These are phyloP conservation scores for Juglanconis sp. DNA, from an alignment of 2,329 filamentous ascomycete genomes.

Conservation along the genomic window DNA sequence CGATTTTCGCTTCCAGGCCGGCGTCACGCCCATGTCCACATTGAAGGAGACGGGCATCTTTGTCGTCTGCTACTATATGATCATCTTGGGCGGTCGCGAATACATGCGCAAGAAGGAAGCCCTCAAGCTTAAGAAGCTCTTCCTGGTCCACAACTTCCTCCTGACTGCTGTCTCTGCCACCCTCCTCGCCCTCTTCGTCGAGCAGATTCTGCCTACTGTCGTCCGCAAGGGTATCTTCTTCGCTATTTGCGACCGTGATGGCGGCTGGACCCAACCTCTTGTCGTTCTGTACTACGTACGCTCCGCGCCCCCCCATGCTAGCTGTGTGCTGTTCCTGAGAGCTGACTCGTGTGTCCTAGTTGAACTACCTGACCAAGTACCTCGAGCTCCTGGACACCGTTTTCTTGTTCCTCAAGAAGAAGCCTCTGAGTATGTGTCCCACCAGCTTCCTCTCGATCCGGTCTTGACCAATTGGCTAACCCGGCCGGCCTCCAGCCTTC, in stretches of 20 bases:
- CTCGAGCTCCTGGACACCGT: conserved; percentile 92
- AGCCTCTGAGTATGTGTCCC: conserved; percentile 72
- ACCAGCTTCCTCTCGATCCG: conserved; percentile 1
- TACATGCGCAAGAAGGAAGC: conserved; percentile 83
- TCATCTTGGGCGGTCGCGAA: conserved; percentile 91
- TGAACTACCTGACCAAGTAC: conserved; percentile 98
- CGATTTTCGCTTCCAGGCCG: conserved; percentile 79
- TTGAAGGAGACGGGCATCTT: conserved; percentile 77
- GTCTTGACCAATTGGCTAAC: conserved; percentile 28
- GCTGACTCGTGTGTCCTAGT: conserved; percentile 51
- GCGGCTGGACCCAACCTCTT: conserved; percentile 91
- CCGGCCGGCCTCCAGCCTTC: conserved; percentile 59
- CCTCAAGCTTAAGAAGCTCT: conserved; percentile 82
- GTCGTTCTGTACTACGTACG: conserved; percentile 96
- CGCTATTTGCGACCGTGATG: conserved; percentile 75
- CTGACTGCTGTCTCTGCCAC: conserved; percentile 80
- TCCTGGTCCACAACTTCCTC: conserved; percentile 96
- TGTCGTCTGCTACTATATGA: conserved; percentile 82
- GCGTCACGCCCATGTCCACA: conserved; percentile 85
- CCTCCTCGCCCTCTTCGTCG: conserved; percentile 80
- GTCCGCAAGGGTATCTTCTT: conserved; percentile 80
- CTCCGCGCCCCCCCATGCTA: conserved; percentile 21
- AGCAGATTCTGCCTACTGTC: conserved; percentile 84
- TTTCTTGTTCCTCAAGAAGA: conserved; percentile 99
- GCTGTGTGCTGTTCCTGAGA: not conserved